phyloP scores from a whole-genome alignment of 1,284 basidiomycete species.

The Malassezia furfur region DNA sequence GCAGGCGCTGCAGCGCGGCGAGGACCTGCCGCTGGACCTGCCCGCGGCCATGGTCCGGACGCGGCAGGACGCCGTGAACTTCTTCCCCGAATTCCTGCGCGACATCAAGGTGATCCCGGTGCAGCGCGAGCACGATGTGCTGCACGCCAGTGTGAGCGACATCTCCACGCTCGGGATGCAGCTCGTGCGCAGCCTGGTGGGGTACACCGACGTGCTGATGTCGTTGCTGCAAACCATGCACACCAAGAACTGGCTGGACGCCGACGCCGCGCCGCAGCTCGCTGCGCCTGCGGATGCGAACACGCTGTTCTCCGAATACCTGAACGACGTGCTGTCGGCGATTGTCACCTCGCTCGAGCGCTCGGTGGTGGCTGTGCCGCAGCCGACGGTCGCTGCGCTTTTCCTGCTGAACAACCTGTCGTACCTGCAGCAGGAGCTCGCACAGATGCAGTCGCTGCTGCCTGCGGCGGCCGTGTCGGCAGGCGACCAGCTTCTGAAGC shows the following conservation, averaged over 20 bases:
- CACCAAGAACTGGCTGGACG: constrained; percentile 10
- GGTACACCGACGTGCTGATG: constrained; percentile 36
- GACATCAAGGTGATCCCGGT: constrained; percentile 39
- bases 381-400: constrained; percentile 13
- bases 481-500: neutral
- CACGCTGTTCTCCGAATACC: constrained; percentile 6
- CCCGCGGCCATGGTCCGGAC: constrained; percentile 20
- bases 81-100: constrained; percentile 43
- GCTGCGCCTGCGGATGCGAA: neutral
- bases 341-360: constrained; percentile 14
- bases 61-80: constrained; percentile 28
- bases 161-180: constrained; percentile 36
- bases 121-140: constrained; percentile 32
- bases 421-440: constrained; percentile 7
- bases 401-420: constrained; percentile 15
- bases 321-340: constrained; percentile 1
- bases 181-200: constrained; percentile 29
- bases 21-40: constrained; percentile 19
- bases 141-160: constrained; percentile 39
- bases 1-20: neutral
- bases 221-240: constrained; percentile 33
- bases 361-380: constrained; percentile 5
- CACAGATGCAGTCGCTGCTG: neutral
- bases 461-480: neutral
- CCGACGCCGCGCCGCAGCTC: neutral